Base-by-base conservation (phyloP, 129 eudicot genomes). In the Helichrysum umbraculigerum region DNA sequence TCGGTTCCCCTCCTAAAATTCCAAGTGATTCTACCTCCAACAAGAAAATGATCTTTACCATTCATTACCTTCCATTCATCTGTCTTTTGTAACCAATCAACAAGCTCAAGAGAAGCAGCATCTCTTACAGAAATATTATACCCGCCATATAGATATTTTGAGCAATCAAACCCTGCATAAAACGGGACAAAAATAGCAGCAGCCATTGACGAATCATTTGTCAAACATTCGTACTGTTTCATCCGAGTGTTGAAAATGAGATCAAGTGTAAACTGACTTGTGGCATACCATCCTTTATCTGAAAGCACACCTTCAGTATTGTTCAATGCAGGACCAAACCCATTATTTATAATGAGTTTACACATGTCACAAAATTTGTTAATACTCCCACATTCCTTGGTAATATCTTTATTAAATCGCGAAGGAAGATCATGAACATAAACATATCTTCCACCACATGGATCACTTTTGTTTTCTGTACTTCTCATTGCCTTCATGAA, bases 11-110 rank as follows among this genome's bases (percentile, higher is more conserved):
- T 19, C 28, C 63, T 57, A 57, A 57, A 57, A 57, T 57, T 21
- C 63, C 63, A 57, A 17, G 63, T 57, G 63, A 57, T 57, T 57
- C 63, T n/a, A 57, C 63, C 63, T n/a, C 63, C 63, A 19, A 57
- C 63, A 19, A 57, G 63, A 57, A 57, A 57, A 57, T 57, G 63
- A 17, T 57, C 63, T 8, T 57, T n/a, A 17, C 63, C 63, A 19
- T 57, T 19, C 63, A 57, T 57, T 57, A n/a, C 1, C 63, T 57
- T 57, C 63, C 63, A 57, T 57, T 57, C 63, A 0, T 57, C 63
- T 57, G 10, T 57, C 4, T 57, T 57, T 20, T 57, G 63, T 21
- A 57, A 57, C 63, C 63, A 57, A 57, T 57, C 28, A 57, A 57
- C 29, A 19, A 57, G 63, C 12, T 57, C 63, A 57, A 57, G 12